Evolutionary conservation across 176 grass and related monocot genomes (phyloP), one percentile per base, ranked within the genome.

Genomic region (Ananas comosus): DNA sequence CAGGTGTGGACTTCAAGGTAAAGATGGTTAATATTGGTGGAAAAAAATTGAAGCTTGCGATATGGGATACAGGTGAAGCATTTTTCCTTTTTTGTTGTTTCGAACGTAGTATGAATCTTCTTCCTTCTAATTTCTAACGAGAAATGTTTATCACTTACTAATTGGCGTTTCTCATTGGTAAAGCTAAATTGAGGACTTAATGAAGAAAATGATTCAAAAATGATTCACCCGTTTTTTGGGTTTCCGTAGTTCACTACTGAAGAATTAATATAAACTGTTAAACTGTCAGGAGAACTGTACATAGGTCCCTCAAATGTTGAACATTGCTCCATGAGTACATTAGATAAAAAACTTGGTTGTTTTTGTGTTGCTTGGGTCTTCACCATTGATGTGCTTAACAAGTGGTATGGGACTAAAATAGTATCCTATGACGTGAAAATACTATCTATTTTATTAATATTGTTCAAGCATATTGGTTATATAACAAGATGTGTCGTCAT

Each of bases 1-100:
- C 64, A 99, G 95, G 95, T 73, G 90, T 99, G 63, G 95, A 99
- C 69, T 99, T 94, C 75, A 99, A 99, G 87, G 95, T 99, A 13
- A 99, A 99, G 70, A 99, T 99, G 87, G 85, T 99, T 49, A 83
- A 71, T 64, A 86, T 91, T 68, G 90, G 80, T 50, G 95, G 90
- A 50, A 93, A 94, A 80, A 93, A 88, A 56, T 82, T 99, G 66
- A 99, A 99, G 76, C 95, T 99, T 77, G 95, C 95, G 24, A 83
- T 99, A 51, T 99, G 95, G 95, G 90, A 99, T 71, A 99, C 94
- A 66, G 94, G 94, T 97, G 58, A 50, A 23, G 53, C 29, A n/a
- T 72, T 13, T 16, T 54, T 16, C 25, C 50, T 25, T 28, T 47
- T 2, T 12, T 28, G 19, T 72, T 42, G 33, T 42, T 42, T 42